Evolutionary conservation across 352 stramenopile species (phyloP), one percentile per base, ranked within the genome.

Genomic region (Albugo candida): DNA sequence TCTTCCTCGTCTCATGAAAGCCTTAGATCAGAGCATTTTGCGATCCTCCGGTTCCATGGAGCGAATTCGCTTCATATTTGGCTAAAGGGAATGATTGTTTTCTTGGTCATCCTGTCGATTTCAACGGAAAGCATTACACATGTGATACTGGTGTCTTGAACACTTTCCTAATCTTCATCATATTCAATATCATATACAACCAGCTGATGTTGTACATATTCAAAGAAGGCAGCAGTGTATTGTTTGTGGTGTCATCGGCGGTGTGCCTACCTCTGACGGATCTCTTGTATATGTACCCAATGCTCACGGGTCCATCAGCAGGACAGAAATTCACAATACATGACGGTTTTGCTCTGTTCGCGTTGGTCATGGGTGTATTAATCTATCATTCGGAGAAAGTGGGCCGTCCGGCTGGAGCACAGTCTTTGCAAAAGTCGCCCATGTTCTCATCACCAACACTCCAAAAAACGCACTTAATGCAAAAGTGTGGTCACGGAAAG

Each of bases 131-230:
- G 39, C 47, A 59, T 18, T 43, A 79, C 12, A 31, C 67, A 36
- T 88, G 76, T 41, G 70, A 85, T 49, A 63, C 61, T 35, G 74
- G 67, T 34, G 73, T 86, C 36, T 57, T 91, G 39, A 51, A 73
- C 20, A 69, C 81, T 14, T 91, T 84, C 56, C 47, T 87, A 38
- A 64, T 85, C 42, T 91, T 83, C 55, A 91, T 91, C 49, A 49
- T 87, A 18, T 88, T 88, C 66, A 85, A 85, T 58, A 81, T 79
- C 47, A 63, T 83, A 11, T 88, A 83, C 69, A 88, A 88, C 54
- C 72, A 89, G 60, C 67, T 92, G 37, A 89, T 89, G 73, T 62
- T 92, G 44, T 86, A 83, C 52, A 83, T 92, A 54, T 86, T 92
- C 63, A 87, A 89, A 51, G 72, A 87, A 64, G 79, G 79, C 52